Evolutionary conservation across 129 eudicot genomes (phyloP), one percentile per base, ranked within the genome.

Genomic region (Logfia minima): DNA sequence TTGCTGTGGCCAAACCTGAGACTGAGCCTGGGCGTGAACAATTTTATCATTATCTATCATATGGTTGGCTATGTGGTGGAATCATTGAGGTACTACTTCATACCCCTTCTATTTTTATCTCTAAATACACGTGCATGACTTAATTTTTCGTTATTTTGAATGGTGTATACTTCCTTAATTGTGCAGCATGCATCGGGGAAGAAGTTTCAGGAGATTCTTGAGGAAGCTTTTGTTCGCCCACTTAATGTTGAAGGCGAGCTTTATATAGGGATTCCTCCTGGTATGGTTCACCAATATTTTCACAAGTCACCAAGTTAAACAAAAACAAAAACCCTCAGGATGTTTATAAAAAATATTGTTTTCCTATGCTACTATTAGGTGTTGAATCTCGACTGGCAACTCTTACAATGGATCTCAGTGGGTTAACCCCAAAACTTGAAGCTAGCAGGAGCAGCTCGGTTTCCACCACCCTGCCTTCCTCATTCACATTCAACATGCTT

Each of bases 31-130:
- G 98, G 28, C 81, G 79, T 24, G 69, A 88, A 82, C 98, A 90
- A 86, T 71, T 89, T 53, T 93, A 93, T 83, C 98, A 93, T 83
- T 91, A 93, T 82, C 75, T 93, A 13, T 91, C 98, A 17, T 93
- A 84, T 81, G 98, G 98, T 32, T 93, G 97, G 97, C 84, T 93
- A 43, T 87, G 96, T 83, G 98, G 98, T 58, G 98, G 97, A 59
- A 89, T 93, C 81, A 81, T 93, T 70, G 98, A 93, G 98, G 98
- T 93, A 80, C 63, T 31, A 22, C 9, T 66, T 39, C 80, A 69
- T 59, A 2, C 43, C 8, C 24, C 4, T 51, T 71, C 10, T 32
- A 18, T 18, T 53, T 18, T 71, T 52, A 6, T 70, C 61, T 22
- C 13, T 14, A 34, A 58, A 58, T 63, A 16, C 13, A 24, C 1